A percentile compares a stretch with the other conserved stretches of the same genome.
These are phyloP conservation scores for Pinus taeda DNA, from an alignment of 75 land plant species.

Conservation along the genomic window DNA sequence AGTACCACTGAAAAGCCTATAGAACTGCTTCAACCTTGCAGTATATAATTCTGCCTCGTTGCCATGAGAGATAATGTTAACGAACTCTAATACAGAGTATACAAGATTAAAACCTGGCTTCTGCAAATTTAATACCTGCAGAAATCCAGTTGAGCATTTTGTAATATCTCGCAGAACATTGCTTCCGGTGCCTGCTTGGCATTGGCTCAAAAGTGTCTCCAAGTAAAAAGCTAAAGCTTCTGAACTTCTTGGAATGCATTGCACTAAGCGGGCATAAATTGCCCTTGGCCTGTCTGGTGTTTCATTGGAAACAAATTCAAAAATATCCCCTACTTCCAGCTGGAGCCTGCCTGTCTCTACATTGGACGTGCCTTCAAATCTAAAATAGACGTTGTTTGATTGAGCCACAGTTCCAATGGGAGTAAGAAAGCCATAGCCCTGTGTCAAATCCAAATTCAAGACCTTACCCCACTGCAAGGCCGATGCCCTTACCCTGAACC, in stretches of 20 bases:
- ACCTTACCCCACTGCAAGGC: not conserved
- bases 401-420: not conserved
- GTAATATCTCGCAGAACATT: conserved; percentile 13
- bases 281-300: not conserved
- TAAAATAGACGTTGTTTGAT: not conserved
- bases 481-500: not conserved
- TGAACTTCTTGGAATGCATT: not conserved
- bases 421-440: conserved; percentile 3
- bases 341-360: not conserved
- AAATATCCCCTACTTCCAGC: not conserved
- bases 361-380: not conserved
- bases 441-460: not conserved
- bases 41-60: conserved; percentile 8
- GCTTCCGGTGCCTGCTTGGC: not conserved
- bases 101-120: conserved; percentile 6
- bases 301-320: not conserved
- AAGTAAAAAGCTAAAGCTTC: not conserved
- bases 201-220: not conserved
- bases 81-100: not conserved
- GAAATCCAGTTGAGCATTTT: conserved; percentile 8
- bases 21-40: conserved; percentile 19
- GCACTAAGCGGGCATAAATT: not conserved
- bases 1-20: conserved; percentile 12
- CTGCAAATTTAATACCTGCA: not conserved
- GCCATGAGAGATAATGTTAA: not conserved